Percentiles rank a stretch among this genome's conserved stretches.
Conservation (phyloP, 352 stramenopile genomes). For the Globisporangium barbulae region DNA sequence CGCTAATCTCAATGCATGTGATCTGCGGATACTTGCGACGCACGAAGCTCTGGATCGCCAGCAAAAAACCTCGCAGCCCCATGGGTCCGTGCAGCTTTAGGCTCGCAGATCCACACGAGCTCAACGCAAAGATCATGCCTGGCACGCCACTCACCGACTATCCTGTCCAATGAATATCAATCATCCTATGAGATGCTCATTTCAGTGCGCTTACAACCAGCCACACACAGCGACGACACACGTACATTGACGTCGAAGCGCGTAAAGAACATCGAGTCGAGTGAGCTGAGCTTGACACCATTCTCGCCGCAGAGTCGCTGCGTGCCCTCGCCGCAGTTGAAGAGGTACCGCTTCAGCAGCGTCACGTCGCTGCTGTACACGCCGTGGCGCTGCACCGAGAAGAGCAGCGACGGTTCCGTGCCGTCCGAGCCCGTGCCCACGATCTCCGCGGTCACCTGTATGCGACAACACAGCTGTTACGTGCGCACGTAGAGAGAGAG, state of each 20-base stretch:
- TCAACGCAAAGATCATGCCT: constrained; percentile 61
- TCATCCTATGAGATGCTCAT: not conserved
- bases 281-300: constrained; percentile 61
- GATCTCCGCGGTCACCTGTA: constrained; percentile 50
- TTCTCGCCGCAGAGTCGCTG: constrained; percentile 68
- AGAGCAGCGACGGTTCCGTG: constrained; percentile 64
- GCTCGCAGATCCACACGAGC: constrained; percentile 39
- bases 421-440: constrained; percentile 60
- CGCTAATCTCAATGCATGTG: constrained; percentile 39
- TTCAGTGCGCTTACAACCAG: not conserved
- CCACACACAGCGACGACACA: not conserved
- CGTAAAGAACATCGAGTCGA: constrained; percentile 71
- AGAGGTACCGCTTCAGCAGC: constrained; percentile 60
- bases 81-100: constrained; percentile 48
- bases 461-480: not conserved
- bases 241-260: constrained; percentile 52
- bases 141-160: constrained; percentile 69
- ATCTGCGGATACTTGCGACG: constrained; percentile 60
- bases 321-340: constrained; percentile 72
- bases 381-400: constrained; percentile 60
- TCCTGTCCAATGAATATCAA: not conserved
- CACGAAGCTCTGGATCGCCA: constrained; percentile 63
- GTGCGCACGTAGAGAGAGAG: not conserved
- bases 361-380: constrained; percentile 61
- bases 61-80: constrained; percentile 36